Evolutionary conservation across 1,284 basidiomycete species (phyloP), one percentile per base, ranked within the genome.

Genomic region (Farysia itapuensis): DNA sequence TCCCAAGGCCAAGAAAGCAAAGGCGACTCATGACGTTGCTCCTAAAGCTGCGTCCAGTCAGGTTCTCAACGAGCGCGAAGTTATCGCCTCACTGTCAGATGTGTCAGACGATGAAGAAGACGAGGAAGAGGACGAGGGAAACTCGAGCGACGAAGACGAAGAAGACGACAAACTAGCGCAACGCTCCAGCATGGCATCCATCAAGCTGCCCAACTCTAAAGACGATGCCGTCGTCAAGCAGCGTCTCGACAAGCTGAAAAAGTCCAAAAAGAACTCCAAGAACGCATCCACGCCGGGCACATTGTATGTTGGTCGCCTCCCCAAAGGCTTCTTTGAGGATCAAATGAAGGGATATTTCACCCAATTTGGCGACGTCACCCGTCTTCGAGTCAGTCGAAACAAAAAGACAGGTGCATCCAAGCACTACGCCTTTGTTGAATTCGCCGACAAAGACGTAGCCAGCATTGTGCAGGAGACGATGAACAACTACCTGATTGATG

Each of bases 401-500:
- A 91, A 90, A 80, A 90, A 88, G 90, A 96, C 93, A 11, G 95
- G 95, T 48, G 84, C 84, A 44, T 92, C 92, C 24, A 96, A 95
- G 78, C 94, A 97, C 79, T 98, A 96, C 77, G 94, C 84, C 2
- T 98, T 96, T 80, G 82, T 99, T 72, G 94, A 98, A 79, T 95
- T 99, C 77, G 84, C 86, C 48, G 91, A 90, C 26, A 82, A 84
- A 13, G 84, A 88, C 2, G 93, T 98, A 32, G 93, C 94, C 0
- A 80, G 90, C 73, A 96, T 99, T 57, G 95, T 97, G 9, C 87
- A 89, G 5, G 95, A 98, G 73, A 98, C 95, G 34, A 97, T 98
- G 94, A 85, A 99, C 82, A 97, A 97, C 80, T 99, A 97, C 78
- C 84, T 99, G 22, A 82, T 99, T 63, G 85, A 89, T 81, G 93